Base-by-base conservation (phyloP, 345 rosid species). In the Aegle marmelos region DNA sequence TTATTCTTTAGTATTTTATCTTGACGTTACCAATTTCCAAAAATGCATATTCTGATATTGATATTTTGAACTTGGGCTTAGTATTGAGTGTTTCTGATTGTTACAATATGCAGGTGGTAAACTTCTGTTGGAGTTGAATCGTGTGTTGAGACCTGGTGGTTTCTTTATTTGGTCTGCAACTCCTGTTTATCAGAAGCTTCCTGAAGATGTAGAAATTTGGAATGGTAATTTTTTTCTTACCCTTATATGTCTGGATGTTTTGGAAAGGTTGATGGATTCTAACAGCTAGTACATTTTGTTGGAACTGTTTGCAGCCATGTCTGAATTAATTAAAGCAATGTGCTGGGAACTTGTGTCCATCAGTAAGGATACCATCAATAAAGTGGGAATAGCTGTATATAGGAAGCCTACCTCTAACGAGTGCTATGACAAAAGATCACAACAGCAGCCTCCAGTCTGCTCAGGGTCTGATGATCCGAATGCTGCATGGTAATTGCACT, bases 101-200 rank as follows among this genome's bases (percentile, higher is more conserved):
- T 77, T 37, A 65, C 53, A 74, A 75, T 81, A 61, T 80, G 76
- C 84, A 93, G 98, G 97, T 41, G 98, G 97, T 72, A 94, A 93
- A 86, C 97, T 94, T 75, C 95, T 94, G 53, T 71, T 93, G 87
- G 98, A 94, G 86, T 89, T 94, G 80, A 91, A 94, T 83, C 97
- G 98, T 71, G 81, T 91, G 58, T 60, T 94, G 84, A 84, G 95
- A 78, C 98, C 97, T 22, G 98, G 98, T 76, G 98, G 97, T 69
- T 90, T 88, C 90, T 94, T 94, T 87, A 84, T 94, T 80, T 94
- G 98, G 98, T 94, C 98, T 79, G 98, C 98, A 82, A 93, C 98
- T 85, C 98, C 98, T 72, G 95, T 94, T 78, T 94, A 94, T 90
- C 98, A 90, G 88, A 90, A 90, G 80, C 82, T 75, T 30, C 54